Evolutionary conservation across 805 yeast genomes (phyloP).

Genomic region (Candida pseudoglaebosa): DNA sequence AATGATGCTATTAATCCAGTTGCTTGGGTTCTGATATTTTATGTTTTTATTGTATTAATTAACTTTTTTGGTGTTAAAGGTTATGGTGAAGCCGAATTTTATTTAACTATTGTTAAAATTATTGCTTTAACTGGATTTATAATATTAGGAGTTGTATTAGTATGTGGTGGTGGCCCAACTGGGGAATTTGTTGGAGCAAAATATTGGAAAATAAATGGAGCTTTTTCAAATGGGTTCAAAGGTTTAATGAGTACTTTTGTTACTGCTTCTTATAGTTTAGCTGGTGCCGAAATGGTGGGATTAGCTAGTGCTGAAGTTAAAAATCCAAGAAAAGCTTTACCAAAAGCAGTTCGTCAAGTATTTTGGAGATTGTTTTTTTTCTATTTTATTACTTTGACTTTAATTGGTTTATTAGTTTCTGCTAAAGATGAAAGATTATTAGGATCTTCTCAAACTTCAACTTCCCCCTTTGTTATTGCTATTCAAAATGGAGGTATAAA

Average conservation of each 20-base stretch:
- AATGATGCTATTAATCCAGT: conserved; percentile 30
- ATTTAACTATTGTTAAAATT: conserved; percentile 27
- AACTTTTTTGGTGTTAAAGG: conserved; percentile 36
- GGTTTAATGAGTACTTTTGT: conserved; percentile 36
- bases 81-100: conserved; percentile 35
- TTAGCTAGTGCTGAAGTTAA: conserved; percentile 37
- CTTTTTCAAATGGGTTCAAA: conserved; percentile 36
- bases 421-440: conserved; percentile 45
- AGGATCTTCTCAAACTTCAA: conserved; percentile 51
- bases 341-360: conserved; percentile 41
- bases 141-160: conserved; percentile 31
- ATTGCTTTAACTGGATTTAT: conserved; percentile 35
- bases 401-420: conserved; percentile 45
- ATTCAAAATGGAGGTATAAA: conserved; percentile 56
- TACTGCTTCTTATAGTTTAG: conserved; percentile 34
- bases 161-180: conserved; percentile 37
- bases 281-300: conserved; percentile 37
- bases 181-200: conserved; percentile 32
- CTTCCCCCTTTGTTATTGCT: conserved; percentile 78
- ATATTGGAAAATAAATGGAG: conserved; percentile 29
- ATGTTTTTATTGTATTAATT: conserved; percentile 23
- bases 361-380: conserved; percentile 42
- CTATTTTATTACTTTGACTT: conserved; percentile 29
- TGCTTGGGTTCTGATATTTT: conserved; percentile 35
- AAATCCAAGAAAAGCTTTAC: conserved; percentile 36